These are phyloP conservation scores for Trichoderma sp. DNA, from an alignment of 2,329 filamentous ascomycete species.

Conservation along the genomic window DNA sequence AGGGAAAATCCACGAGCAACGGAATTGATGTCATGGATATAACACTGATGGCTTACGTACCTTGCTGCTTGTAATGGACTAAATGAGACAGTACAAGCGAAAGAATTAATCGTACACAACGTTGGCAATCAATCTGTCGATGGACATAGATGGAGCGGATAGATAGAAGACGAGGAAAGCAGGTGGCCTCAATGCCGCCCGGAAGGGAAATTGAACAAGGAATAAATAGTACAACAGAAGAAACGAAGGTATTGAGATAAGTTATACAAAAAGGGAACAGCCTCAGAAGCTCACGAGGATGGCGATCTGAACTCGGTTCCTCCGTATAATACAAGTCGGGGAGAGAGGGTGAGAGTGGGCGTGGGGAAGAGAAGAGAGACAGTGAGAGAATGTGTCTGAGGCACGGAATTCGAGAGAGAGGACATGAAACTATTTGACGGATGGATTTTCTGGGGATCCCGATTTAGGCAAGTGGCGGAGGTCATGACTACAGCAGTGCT, in stretches of 20 bases:
- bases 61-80: neutral
- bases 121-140: neutral
- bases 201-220: neutral
- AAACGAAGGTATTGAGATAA: neutral
- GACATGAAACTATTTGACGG: neutral
- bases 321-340: neutral
- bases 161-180: neutral
- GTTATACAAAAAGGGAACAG: neutral
- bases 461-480: constrained; percentile 17
- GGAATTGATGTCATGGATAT: neutral
- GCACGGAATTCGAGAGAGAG: neutral
- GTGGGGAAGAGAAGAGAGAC: neutral
- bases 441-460: constrained; percentile 4
- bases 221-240: neutral
- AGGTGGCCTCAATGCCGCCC: neutral
- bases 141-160: neutral
- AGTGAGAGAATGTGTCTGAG: neutral
- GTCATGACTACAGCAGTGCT: neutral
- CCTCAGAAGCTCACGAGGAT: neutral
- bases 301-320: neutral
- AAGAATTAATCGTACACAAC: neutral
- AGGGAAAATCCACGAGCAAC: neutral
- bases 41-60: neutral
- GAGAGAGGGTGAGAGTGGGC: neutral
- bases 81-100: neutral